Percentiles rank a stretch among this genome's conserved stretches.
phyloP scores from a whole-genome alignment of 2,329 filamentous ascomycete genomes.

The Colletotrichum abscissum region DNA sequence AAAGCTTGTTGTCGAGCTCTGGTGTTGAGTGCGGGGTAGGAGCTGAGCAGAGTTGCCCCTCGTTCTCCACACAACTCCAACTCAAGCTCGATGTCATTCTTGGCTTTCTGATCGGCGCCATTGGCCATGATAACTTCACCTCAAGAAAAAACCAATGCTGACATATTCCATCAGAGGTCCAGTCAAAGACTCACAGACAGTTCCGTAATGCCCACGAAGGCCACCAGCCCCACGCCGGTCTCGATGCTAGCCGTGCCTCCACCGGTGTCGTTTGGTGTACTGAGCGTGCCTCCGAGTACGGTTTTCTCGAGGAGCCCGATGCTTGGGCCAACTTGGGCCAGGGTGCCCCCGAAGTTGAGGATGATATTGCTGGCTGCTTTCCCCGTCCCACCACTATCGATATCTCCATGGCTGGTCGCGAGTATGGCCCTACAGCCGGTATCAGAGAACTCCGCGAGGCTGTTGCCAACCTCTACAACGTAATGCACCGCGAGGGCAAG shows the following conservation, averaged over 20 bases:
- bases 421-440: constrained; percentile 94
- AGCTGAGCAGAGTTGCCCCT: constrained; percentile 33
- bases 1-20: constrained; percentile 24
- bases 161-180: constrained; percentile 69
- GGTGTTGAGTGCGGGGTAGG: constrained; percentile 30
- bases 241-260: constrained; percentile 87
- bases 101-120: constrained; percentile 15
- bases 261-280: constrained; percentile 96
- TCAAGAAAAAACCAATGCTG: constrained; percentile 19
- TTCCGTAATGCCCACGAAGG: constrained; percentile 93
- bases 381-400: constrained; percentile 82
- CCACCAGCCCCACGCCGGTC: constrained; percentile 89
- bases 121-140: neutral
- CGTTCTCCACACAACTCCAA: constrained; percentile 34
- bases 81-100: constrained; percentile 28
- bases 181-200: constrained; percentile 86
- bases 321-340: constrained; percentile 94
- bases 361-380: constrained; percentile 92
- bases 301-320: constrained; percentile 84
- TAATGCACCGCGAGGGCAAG: constrained; percentile 89
- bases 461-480: constrained; percentile 92
- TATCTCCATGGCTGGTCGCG: constrained; percentile 80
- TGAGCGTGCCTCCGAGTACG: constrained; percentile 88
- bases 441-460: constrained; percentile 92
- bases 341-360: constrained; percentile 92